Conservation (phyloP, 2,329 filamentous ascomycete species). For the Ambrosiella cleistominuta region DNA sequence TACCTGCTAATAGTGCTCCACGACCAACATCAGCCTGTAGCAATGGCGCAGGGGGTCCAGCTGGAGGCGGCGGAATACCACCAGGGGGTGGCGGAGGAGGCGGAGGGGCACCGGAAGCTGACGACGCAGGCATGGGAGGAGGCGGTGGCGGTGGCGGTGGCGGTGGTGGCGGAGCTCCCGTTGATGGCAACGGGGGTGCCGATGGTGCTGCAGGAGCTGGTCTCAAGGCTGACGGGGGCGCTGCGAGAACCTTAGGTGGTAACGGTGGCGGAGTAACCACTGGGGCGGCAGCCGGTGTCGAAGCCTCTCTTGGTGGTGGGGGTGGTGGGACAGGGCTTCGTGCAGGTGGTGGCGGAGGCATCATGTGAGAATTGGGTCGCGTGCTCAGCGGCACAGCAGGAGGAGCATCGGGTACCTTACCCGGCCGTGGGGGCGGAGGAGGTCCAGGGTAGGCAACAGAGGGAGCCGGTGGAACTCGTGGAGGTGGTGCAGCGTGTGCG, state of each 20-base stretch:
- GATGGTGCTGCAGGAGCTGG: slow-evolving; percentile 13
- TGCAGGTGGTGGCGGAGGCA: slow-evolving; percentile 8
- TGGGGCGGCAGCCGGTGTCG: slow-evolving; percentile 15
- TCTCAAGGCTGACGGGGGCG: slow-evolving; percentile 8
- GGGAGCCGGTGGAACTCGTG: slow-evolving; percentile 5
- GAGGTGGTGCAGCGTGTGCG: slow-evolving; percentile 31
- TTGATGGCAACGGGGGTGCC: slow-evolving; percentile 4
- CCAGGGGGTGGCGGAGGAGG: slow-evolving; percentile 24
- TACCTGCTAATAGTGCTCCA: slow-evolving; percentile 50
- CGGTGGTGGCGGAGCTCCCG: slow-evolving; percentile 31
- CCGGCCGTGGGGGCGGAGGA: slow-evolving; percentile 10
- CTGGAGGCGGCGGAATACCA: slow-evolving; percentile 20
- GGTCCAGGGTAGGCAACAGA: slow-evolving; percentile 10
- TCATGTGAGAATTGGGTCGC: slow-evolving; percentile 7
- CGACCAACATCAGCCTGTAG: slow-evolving; percentile 34
- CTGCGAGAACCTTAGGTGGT: slow-evolving; percentile 3
- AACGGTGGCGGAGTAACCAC: slow-evolving; percentile 20
- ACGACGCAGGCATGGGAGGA: slow-evolving; percentile 35
- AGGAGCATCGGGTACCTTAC: slow-evolving; percentile 5
- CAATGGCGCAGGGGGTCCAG: slow-evolving; percentile 27
- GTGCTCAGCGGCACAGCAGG: slow-evolving; percentile 14
- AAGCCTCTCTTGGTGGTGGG: slow-evolving; percentile 17
- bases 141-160: slow-evolving; percentile 20
- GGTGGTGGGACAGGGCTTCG: slow-evolving; percentile 14
- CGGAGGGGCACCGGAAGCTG: slow-evolving; percentile 21